Base-by-base conservation (phyloP, 192 early-diverging fungal genomes). In the Coemansia sp. region DNA sequence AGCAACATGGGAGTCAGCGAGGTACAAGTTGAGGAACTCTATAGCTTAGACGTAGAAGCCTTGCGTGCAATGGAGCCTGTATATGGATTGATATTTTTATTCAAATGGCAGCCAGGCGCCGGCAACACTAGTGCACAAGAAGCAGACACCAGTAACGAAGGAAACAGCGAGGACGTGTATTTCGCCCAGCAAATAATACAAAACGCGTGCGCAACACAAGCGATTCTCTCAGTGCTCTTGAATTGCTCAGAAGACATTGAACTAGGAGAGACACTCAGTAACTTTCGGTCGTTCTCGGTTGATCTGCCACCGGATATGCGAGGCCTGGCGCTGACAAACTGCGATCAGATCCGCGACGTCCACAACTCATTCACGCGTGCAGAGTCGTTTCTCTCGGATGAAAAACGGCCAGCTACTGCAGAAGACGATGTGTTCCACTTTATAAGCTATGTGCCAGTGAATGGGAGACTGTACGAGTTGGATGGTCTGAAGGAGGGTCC, bases 141-240 rank as follows among this genome's bases (percentile, higher is more conserved):
- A 51, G 54, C 58, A 25, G 4, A 68, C 71, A 12, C 67, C 63
- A 7, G 77, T 68, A 32, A 47, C 22, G 21, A 64, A 67, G 0
- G 67, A 28, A 72, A 69, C 2, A 64, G 67, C 18, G 58, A 69
- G 30, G 63, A 84, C 27, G 80, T 93, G 21, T 93, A 90, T 59
- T 93, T 91, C 73, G 91, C 91, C 3, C 80, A 68, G 14, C 86
- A 93, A 76, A 84, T 93, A 2, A 90, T 93, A 50, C 82, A 87
- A 21, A 93, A 93, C 76, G 92, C 92, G 0, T 93, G 92, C 56
- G 92, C 92, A 27, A 93, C 92, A 1, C 92, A 93, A 64, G 92
- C 92, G 4, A 92, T 93, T 58, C 67, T 93, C 16, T 87, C 88
- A 1, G 84, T 93, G 26, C 65, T 93, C 52, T 65, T 93, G 22